Evolutionary conservation across 2,329 filamentous ascomycete species (phyloP).

Genomic region (Penicillium sp.): DNA sequence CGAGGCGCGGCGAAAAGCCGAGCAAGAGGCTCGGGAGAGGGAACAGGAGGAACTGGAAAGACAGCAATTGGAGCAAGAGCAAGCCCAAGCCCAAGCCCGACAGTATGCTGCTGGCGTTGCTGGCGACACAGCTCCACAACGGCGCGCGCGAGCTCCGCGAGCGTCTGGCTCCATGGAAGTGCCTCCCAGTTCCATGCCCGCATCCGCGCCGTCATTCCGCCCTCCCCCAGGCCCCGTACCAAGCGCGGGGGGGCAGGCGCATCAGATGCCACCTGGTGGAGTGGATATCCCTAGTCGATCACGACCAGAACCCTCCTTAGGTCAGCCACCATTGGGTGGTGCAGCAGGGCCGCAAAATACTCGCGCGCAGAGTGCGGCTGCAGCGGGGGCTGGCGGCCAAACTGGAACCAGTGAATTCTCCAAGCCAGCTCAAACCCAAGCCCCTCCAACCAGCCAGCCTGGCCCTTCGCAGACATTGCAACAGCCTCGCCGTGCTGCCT

Average conservation of each 20-base stretch:
- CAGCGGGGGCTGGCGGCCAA: slow-evolving; percentile 17
- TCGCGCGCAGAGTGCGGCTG: slow-evolving; percentile 20
- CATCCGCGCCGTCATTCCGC: slow-evolving; percentile 13
- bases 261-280: slow-evolving; percentile 12
- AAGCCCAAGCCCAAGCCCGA: slow-evolving; percentile 28
- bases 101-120: slow-evolving; percentile 47
- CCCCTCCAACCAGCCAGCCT: slow-evolving; percentile 25
- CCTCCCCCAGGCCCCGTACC: slow-evolving; percentile 13
- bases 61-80: slow-evolving; percentile 40
- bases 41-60: slow-evolving; percentile 54
- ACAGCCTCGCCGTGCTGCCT: slow-evolving; percentile 59
- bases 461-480: slow-evolving; percentile 33
- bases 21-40: slow-evolving; percentile 60
- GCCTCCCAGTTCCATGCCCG: slow-evolving; percentile 9
- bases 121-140: slow-evolving; percentile 33
- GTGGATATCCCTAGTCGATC: slow-evolving; percentile 13
- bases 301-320: slow-evolving; percentile 16
- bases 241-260: slow-evolving; percentile 18
- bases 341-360: no score
- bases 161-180: no score
- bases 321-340: no score
- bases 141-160: slow-evolving; percentile 17
- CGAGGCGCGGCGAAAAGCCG: slow-evolving; percentile 67
- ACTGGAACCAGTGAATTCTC: slow-evolving; percentile 19
- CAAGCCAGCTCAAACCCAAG: slow-evolving; percentile 25